Base-by-base conservation (phyloP, 2,329 filamentous ascomycete species). In the Aspergillus sp. region DNA sequence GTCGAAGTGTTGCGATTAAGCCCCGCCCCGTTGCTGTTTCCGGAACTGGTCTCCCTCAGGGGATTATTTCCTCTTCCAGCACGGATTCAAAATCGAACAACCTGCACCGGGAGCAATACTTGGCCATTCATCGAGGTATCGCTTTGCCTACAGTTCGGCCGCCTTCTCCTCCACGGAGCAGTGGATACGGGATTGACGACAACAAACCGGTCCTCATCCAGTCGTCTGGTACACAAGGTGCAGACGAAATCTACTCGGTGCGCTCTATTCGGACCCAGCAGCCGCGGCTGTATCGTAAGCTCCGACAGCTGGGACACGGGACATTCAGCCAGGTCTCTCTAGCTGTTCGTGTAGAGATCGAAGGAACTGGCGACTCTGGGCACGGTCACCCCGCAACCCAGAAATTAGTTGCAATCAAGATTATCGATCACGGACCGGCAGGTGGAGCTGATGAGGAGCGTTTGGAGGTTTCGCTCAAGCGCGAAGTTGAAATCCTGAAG, bases 241-340 rank as follows among this genome's bases (percentile, higher is more conserved):
- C 66, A 64, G 72, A 48, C 71, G 87, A 92, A 64, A 86, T 86
- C 61, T 95, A 92, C 69, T 82, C 89, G 67, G 88, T 90, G 27
- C 81, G 78, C 63, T 88, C 84, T 2, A 81, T 89, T 34, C 79
- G 83, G 50, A 86, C 91, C 58, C 77, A 85, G 63, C 92, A 93
- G 71, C 81, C 86, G 19, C 86, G 89, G 56, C 82, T 86, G 63
- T 99, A 95, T 86, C 85, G 90, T 64, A 89, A 89, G 12, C 77
- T 99, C 40, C 88, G 90, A 58, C 79, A 88, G 63, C 83, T 99
- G 5, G 95, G 95, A 5, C 91, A 96, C 67, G 95, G 95, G 39
- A 97, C 95, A 0, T 99, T 99, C 73, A 97, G 93, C 72, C 90
- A 90, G 68, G 95, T 99, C 19, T 89, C 96, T 77, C 81, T 99